A percentile compares a stretch with the other conserved stretches of the same genome.
phyloP scores from a whole-genome alignment of 2,329 filamentous ascomycete genomes.

The Cephalotrichum gorgonifer region DNA sequence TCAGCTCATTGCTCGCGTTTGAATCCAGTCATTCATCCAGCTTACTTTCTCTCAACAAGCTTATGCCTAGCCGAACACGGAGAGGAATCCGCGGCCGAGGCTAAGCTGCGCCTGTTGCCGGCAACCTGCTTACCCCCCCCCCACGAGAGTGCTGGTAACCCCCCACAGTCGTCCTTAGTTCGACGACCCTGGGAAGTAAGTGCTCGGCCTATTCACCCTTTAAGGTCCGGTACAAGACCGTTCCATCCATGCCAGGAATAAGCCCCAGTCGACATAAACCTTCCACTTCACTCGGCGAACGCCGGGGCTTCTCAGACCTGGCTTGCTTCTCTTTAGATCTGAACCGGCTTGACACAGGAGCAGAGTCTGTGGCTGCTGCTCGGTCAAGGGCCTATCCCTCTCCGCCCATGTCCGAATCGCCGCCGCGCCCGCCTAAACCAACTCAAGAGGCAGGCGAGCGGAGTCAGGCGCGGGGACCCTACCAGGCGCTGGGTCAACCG shows the following conservation, averaged over 20 bases:
- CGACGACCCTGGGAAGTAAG: background rate
- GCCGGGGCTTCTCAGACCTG: conserved; percentile 46
- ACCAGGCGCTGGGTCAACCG: conserved; percentile 10
- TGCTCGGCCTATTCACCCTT: conserved; percentile 1
- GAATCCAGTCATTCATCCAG: background rate
- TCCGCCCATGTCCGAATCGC: conserved; percentile 66
- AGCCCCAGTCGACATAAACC: conserved; percentile 31
- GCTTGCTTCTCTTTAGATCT: conserved; percentile 45
- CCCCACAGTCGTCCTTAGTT: background rate
- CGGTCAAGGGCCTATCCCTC: conserved; percentile 55
- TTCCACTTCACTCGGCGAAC: conserved; percentile 42
- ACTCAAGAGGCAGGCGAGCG: conserved; percentile 47
- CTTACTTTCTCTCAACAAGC: background rate
- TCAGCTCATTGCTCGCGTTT: background rate
- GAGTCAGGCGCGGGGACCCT: conserved; percentile 33
- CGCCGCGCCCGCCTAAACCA: conserved; percentile 47
- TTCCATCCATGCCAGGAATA: conserved; percentile 43
- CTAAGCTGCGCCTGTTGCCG: background rate
- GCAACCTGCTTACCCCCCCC: background rate
- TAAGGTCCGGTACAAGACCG: conserved; percentile 5
- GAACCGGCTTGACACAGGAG: conserved; percentile 38
- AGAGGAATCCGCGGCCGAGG: background rate
- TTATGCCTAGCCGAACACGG: background rate
- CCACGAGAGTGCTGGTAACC: background rate
- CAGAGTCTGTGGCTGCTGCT: conserved; percentile 42